Evolutionary conservation across 2,329 filamentous ascomycete genomes (phyloP), one percentile per base, ranked within the genome.

Genomic region (Exophiala bonariae): DNA sequence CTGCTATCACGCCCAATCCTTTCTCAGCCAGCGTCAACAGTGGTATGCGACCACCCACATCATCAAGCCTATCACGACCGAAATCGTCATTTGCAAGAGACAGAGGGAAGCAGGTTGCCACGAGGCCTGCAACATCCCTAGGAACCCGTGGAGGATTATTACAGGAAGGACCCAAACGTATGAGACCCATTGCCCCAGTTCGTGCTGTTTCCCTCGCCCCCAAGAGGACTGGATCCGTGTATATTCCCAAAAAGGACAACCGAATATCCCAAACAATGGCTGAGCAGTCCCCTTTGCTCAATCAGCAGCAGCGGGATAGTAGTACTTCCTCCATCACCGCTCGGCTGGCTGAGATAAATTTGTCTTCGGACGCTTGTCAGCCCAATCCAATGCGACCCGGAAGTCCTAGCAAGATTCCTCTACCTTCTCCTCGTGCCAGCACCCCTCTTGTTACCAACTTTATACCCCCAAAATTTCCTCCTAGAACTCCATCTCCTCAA

Each of bases 1-100:
- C 70, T 43, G 74, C 69, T 53, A 74, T 65, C 37, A 67, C 70
- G 39, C 68, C 71, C 42, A 74, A 69, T 54, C 73, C 71, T 51
- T 82, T 83, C 53, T 74, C 78, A 11, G 79, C 74, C 51, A 85
- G 79, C 58, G 64, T 82, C 20, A 81, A 82, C 1, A 73, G 76
- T 10, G 74, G 72, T 11, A 57, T 65, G 14, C 76, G 81, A 54
- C 71, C 78, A 11, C 66, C 70, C 4, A 64, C 61, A 28, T 57
- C 62, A 50, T 73, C 63, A 16, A 54, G 18, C 31, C 49, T 53
- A 4, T 46, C 35, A 22, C 77, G 80, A 44, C 73, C 79, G 3
- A 73, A 79, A 52, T 74, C 78, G 5, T 71, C 80, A 28, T 68
- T 79, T 56, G 68, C 70, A 54, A 75, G 77, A 51, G 66, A 76